Evolutionary conservation across 805 yeast genomes (phyloP), one percentile per base, ranked within the genome.

Genomic region (Nakazawaea molendinolei): DNA sequence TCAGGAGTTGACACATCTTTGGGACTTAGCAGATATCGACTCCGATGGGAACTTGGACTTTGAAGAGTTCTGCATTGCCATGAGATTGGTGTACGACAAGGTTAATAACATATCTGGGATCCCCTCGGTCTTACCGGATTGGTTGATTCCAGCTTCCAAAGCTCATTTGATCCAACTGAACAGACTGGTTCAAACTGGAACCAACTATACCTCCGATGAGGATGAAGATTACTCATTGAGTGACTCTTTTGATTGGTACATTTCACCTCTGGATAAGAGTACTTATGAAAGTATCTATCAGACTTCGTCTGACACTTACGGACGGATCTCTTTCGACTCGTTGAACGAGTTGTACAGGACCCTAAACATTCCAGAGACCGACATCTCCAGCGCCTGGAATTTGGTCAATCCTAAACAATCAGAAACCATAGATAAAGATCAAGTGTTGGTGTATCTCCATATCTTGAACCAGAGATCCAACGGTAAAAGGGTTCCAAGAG

Each of bases 1-100:
- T 36, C 69, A 73, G n/a, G 76, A 86, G 51, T 67, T 92, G 46
- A 79, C 86, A 28, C 71, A 75, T 53, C 76, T 92, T 29, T 92
- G 98, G 98, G 86, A 85, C 49, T 61, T 92, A 33, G 79, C 90
- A 2, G 99, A 92, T 56, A 85, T 90, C 38, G 98, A 92, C 58
- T 76, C 77, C 30, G 98, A 92, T 58, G 96, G 95, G 8, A 66
- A 69, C 46, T 68, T 92, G 49, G 99, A 92, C 59, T 92, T 92
- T 56, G 99, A 92, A 60, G 99, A 92, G 62, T 92, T 92, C 58
- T 92, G 97, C 53, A 86, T 92, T 44, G 90, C 97, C 35, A 92
- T 92, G 99, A 72, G 97, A 47, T 69, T 92, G 38, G 85, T 90
- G 30, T 92, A 87, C 54, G 98, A 92, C 55, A 58, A 82, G 54